Conservation (phyloP, 2,329 filamentous ascomycete genomes). For the Knufia petricola region DNA sequence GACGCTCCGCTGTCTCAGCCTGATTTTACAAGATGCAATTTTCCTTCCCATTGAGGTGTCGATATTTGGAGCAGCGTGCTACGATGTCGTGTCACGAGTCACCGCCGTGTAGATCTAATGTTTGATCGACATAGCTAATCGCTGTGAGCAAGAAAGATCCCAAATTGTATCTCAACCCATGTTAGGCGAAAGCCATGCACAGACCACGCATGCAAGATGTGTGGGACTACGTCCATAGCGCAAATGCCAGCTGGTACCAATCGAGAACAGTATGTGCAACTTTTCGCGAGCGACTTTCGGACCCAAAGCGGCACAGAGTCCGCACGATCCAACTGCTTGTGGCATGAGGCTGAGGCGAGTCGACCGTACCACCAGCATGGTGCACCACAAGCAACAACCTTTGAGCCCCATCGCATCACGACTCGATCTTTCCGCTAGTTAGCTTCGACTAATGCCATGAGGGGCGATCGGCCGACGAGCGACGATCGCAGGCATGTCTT, state of each 20-base stretch:
- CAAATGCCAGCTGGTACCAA: neutral
- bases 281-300: neutral
- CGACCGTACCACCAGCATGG: neutral
- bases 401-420: neutral
- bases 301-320: slow-evolving; percentile 3
- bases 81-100: neutral
- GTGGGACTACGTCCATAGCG: neutral
- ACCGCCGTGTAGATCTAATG: neutral
- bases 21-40: neutral
- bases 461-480: too few species aligned
- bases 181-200: neutral
- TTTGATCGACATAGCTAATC: neutral
- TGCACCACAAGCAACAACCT: slow-evolving; percentile 1
- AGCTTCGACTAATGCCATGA: neutral
- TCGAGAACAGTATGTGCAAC: neutral
- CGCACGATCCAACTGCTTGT: neutral
- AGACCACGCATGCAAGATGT: neutral
- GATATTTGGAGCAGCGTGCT: neutral
- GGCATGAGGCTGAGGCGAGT: neutral
- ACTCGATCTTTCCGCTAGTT: neutral
- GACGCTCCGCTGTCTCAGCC: neutral
- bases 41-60: neutral
- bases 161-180: neutral
- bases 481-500: slow-evolving; percentile 4
- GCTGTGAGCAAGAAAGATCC: neutral